These are phyloP conservation scores for Kingdonia uniflora DNA, from an alignment of 164 flowering plant genomes.

Conservation along the genomic window DNA sequence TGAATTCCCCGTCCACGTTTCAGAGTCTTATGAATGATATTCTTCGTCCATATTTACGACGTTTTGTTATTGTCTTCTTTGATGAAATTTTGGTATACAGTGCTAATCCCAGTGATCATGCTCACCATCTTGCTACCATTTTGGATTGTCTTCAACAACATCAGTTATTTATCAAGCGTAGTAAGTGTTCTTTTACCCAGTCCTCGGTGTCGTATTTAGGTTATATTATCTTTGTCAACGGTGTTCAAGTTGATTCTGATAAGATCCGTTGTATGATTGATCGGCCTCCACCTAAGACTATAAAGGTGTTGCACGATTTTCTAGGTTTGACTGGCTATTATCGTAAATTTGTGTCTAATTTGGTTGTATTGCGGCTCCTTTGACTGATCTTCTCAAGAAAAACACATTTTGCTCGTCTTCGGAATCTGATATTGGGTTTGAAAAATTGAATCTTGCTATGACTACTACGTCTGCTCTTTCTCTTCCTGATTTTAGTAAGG, in stretches of 20 bases:
- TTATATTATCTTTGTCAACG: background rate
- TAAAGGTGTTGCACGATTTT: background rate
- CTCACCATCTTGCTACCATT: background rate
- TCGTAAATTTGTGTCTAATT: too few relatives aligned
- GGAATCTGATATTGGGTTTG: too few relatives aligned
- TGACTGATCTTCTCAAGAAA: too few relatives aligned
- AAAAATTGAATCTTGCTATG: too few relatives aligned
- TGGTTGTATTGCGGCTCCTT: too few relatives aligned
- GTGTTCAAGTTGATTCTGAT: background rate
- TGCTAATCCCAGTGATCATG: background rate
- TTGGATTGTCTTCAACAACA: background rate
- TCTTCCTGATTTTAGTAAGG: too few relatives aligned
- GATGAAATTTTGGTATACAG: too few relatives aligned
- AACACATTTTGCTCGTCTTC: too few relatives aligned
- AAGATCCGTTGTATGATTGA: too few relatives aligned
- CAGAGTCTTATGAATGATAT: constrained; percentile 1
- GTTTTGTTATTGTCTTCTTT: background rate
- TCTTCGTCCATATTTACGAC: background rate
- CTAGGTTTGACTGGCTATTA: too few relatives aligned
- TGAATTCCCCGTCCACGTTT: background rate
- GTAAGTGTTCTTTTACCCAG: background rate
- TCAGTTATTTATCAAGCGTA: background rate
- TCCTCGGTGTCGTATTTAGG: too few relatives aligned
- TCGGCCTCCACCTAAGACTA: background rate
- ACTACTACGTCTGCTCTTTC: too few relatives aligned